A percentile compares a stretch with the other conserved stretches of the same genome.
Evolutionary conservation across 176 grass and related monocot genomes (phyloP).

Genomic region (Panicum miliaceum): DNA sequence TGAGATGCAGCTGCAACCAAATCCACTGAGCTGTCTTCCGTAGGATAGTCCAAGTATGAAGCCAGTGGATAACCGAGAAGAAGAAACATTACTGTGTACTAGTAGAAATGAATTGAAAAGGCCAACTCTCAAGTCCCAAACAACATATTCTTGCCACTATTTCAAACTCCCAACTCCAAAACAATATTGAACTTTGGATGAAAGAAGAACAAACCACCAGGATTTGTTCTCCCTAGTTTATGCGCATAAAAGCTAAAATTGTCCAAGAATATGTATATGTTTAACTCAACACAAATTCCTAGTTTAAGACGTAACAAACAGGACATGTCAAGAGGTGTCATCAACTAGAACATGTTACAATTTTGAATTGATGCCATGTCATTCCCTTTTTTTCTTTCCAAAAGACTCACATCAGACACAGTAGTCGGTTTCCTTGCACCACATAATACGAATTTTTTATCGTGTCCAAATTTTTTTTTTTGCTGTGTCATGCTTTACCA

Average conservation of each 20-base stretch:
- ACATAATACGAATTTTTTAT: not conserved
- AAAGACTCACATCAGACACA: not conserved
- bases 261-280: no score
- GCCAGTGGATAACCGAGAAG: no score
- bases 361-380: not conserved
- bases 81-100: not conserved
- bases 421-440: not conserved
- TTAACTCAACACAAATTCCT: no score
- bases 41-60: no score
- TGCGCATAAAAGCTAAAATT: no score
- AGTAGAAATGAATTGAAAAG: not conserved
- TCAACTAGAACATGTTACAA: not conserved
- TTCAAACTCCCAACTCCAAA: not conserved
- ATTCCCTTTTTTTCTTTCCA: constrained; percentile 7
- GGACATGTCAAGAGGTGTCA: not conserved
- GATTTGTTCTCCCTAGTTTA: no score
- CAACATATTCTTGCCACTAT: not conserved
- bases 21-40: no score
- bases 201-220: not conserved
- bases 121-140: not conserved
- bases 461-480: no score
- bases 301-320: not conserved
- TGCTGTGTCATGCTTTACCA: no score
- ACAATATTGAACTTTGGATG: not conserved
- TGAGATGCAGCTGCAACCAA: no score